Evolutionary conservation across 192 early-diverging fungal species (phyloP), one percentile per base, ranked within the genome.

Genomic region (Chytriomyces sp.): DNA sequence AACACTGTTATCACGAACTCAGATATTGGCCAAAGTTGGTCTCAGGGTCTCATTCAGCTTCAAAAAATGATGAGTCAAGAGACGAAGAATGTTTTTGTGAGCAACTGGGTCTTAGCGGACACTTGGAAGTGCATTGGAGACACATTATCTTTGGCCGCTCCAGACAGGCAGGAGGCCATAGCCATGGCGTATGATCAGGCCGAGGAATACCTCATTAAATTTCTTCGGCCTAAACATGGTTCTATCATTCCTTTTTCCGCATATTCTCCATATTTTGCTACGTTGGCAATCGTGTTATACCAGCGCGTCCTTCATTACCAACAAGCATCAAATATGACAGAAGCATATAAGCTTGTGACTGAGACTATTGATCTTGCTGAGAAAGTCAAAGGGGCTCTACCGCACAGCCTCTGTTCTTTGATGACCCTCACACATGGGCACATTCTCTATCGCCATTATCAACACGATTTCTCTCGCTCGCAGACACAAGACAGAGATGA

Each of bases 141-240:
- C 39, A 41, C 44, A 6, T 10, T 70, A 37, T 28, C n/a, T 38
- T 5, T 70, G 12, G 33, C 30, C 10, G n/a, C 38, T n/a, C 55
- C 54, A 19, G 68, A 59, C 53, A 19, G 39, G 19, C 37, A 70
- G 14, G 68, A 70, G 31, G 68, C 38, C 2, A 55, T 55, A 34
- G 68, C 38, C 19, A 59, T 70, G 56, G 68, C 68, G 30, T 70
- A 70, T 59, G 57, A 59, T 39, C 54, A 70, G 44, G 32, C 68
- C 14, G 54, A 70, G 25, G 68, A 68, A n/a, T 68, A 39, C 53
- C 10, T 68, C 7, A 58, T 14, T 25, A 26, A 41, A 14, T 70
- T 41, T 28, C 34, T 59, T 54, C 25, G 44, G 30, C 65, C 53
- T 22, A 55, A 30, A 12, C n/a, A 7, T 59, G 57, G 37, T 8